Base-by-base conservation (phyloP, 176 grass and related monocot genomes). In the Carex kokanica region DNA sequence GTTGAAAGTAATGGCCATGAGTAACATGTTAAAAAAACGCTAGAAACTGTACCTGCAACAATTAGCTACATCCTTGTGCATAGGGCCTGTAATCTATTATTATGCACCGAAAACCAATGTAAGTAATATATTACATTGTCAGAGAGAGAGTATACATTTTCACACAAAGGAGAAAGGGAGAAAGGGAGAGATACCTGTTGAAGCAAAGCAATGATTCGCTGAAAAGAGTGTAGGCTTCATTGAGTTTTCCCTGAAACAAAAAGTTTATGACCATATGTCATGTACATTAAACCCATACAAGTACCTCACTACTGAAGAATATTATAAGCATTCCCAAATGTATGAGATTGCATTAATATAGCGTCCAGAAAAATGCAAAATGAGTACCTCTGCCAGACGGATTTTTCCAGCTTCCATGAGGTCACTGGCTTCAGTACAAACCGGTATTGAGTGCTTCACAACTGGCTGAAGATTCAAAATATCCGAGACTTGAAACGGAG, bases 331-430 rank as follows among this genome's bases (percentile, higher is more conserved):
- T 78, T 78, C 25, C 43, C 49, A 56, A 78, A 54, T 32, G 25
- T 32, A 78, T 53, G 6, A 55, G 51, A 77, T 9, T 29, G 25
- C 1, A 56, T 32, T 54, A 78, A 32, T 29, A 78, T 18, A 56
- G 17, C 73, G 9, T 55, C 47, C 13, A 77, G 27, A 53, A 78
- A 55, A 20, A 31, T 56, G 49, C 73, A 78, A 32, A 45, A 78
- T 70, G 60, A 56, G 64, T 87, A 99, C 96, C 96, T 99, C 93
- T 38, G 89, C 91, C 78, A 99, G 92, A 73, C 88, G 85, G 49
- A 88, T 82, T 90, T 95, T 95, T 87, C 96, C 96, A 62, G 93
- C 89, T 88, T 95, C 96, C 92, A 99, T 99, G 61, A 99, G 89
- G 68, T 92, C 88, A 85, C 85, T 93, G 59, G 91, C 96, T 81